Conservation (phyloP, 2,329 filamentous ascomycete species). For the Xylariales sp. region DNA sequence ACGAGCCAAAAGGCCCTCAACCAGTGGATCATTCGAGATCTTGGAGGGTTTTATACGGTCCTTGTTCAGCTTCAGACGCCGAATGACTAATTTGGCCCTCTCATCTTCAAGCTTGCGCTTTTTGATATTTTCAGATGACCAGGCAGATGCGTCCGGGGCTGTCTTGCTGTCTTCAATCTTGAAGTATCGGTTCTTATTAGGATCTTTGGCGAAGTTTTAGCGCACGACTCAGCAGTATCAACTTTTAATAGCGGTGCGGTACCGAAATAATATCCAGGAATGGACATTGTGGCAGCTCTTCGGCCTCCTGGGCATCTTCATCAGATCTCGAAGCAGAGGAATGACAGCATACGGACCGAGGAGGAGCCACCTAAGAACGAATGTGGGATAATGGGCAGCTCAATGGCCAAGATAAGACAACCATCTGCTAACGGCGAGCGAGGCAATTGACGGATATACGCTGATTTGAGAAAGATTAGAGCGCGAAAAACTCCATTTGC, state of each 20-base stretch:
- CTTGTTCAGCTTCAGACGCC: constrained; percentile 25
- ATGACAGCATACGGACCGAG: too few relatives aligned
- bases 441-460: too few relatives aligned
- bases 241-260: too few relatives aligned
- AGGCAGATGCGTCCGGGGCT: constrained; percentile 45
- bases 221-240: too few relatives aligned
- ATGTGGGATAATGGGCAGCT: too few relatives aligned
- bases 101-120: constrained; percentile 44
- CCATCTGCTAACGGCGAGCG: too few relatives aligned
- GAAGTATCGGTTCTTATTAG: constrained; percentile 62
- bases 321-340: too few relatives aligned
- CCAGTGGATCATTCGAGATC: constrained; percentile 22
- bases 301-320: background rate
- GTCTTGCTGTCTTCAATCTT: constrained; percentile 56
- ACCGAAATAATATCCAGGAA: constrained; percentile 56
- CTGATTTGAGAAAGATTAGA: too few relatives aligned
- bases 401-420: too few relatives aligned
- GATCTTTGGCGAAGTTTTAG: constrained; percentile 33
- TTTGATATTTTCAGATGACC: constrained; percentile 56
- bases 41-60: constrained; percentile 33
- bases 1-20: constrained; percentile 27
- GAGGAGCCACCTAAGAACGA: too few relatives aligned
- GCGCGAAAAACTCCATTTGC: too few relatives aligned
- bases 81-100: constrained; percentile 21
- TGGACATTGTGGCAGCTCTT: constrained; percentile 19